Base-by-base conservation (phyloP, 108 stramenopile species). In the Nitzschia sp. region DNA sequence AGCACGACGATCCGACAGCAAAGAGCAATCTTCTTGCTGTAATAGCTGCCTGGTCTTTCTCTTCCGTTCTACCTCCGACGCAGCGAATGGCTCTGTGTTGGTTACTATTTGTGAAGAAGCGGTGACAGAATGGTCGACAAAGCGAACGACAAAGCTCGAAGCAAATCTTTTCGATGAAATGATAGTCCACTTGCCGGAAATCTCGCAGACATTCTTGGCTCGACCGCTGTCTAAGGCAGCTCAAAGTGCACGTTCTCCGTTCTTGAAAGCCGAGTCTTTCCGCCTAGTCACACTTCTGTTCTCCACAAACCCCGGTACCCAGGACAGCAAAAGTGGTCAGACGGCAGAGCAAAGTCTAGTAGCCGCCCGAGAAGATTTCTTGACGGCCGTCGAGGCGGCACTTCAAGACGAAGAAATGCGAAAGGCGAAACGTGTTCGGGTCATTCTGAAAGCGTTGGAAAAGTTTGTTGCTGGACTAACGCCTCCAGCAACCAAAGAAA, bases 101-200 rank as follows among this genome's bases (percentile, higher is more conserved):
- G 78, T 59, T 41, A 52, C 67, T 0, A 63, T 80, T 4, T 36
- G 34, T 16, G 57, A 41, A 41, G 34, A 58, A 28, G 63, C 62
- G 46, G 68, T 91, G 4, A 29, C 71, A 19, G 90, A 94, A 58
- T 94, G 93, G 93, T 68, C 78, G n/a, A 81, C 79, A 28, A 85
- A 83, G 53, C 76, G 86, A 50, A 67, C 83, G 1, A 84, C 82
- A 5, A 81, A 77, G 52, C 48, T 89, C 25, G 66, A 83, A 31
- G 59, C 82, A 28, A 72, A 69, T 64, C 68, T 91, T 26, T 90
- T 94, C 55, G 83, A 91, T 16, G 83, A 89, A 58, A 55, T 94
- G 11, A 78, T 91, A 44, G 53, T 64, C 9, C 70, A 83, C 35
- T 53, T 66, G 45, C 84, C 84, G 46, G 65, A 68, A 59, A 74